Evolutionary conservation across 2,329 filamentous ascomycete genomes (phyloP), one percentile per base, ranked within the genome.

Genomic region (Diaporthe capsici): DNA sequence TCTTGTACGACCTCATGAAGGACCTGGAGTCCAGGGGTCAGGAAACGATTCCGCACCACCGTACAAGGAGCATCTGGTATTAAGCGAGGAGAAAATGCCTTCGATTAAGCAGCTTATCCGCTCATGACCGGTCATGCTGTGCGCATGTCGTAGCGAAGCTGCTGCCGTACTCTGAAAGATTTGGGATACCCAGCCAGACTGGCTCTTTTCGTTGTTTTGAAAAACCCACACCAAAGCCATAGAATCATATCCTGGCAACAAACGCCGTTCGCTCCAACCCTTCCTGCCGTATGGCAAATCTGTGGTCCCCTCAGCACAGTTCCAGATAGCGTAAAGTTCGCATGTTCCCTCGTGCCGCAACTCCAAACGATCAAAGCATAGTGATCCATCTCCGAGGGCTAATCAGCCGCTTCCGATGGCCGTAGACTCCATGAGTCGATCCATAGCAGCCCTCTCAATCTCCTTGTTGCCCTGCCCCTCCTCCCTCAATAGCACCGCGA

Each of bases 31-130:
- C 85, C 0, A 83, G 87, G 78, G 87, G 92, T 71, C 83, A 88
- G 73, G 90, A 92, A 81, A 87, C 86, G 55, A 90, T 95, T 76
- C 94, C 95, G 7, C 95, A 98, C 84, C 96, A 98, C 85, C 90
- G 96, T 78, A 98, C 96, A 58, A 91, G 96, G 82, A 97, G 95
- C 81, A 98, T 98, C 77, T 98, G 96, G 96, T 98, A 98, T 84
- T 98, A 85, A 84, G 57, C n/a, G 51, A 22, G 44, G 49, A 72
- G 67, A 34, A 37, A 74, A 61, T 51, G 47, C 34, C 39, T 25
- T 61, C 63, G n/a, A 70, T 55, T 70, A 31, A n/a, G 25, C n/a
- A 34, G 31, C 49, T 71, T 47, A 34, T 65, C 42, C 28, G 20
- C 25, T 49, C 34, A 34, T 39, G 22, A 49, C n/a, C 51, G 49